Evolutionary conservation across 129 eudicot genomes (phyloP), one percentile per base, ranked within the genome.

Genomic region (Solidago caesia): DNA sequence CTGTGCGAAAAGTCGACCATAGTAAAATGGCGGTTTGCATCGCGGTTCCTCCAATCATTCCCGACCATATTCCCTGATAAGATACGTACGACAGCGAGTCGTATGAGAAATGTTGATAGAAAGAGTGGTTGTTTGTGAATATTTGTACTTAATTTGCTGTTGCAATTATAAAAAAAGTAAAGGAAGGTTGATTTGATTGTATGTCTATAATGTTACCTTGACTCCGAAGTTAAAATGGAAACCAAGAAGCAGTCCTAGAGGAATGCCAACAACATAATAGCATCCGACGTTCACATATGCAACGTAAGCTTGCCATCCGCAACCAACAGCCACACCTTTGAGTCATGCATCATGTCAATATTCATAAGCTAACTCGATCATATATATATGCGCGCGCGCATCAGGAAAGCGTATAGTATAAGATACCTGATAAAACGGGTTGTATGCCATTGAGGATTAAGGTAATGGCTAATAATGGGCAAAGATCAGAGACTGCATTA

Each of bases 301-400:
- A 39, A 94, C 96, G 72, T 88, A 94, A 53, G 96, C 81, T 84
- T 94, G 98, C 98, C 98, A 94, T 72, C 97, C 97, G 27, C 97
- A 90, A 13, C 98, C 97, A 33, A 93, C 98, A 5, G 98, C 97
- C 74, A 89, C 96, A 8, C 91, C 96, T 86, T 21, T 21, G 0
- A 52, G 55, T 26, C 11, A 45, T 26, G 7, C 15, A 25, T 67
- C 21, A 21, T 21, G 21, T 21, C 59, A 55, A 33, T 42, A 43
- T 43, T 8, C 21, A 26, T 27, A 67, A 15, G 45, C 1, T 9
- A 10, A 43, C 25, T 21, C 21, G 21, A 21, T 21, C 21, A 21
- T 21, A 21, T 21, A 21, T 21, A 21, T 21, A 21, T 21, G 21
- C 21, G 21, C 0, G 21, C 21, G 21, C 21, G 21, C 21, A 21